These are phyloP conservation scores for Phytopythium helicoides DNA, from an alignment of 352 stramenopile species.

Conservation along the genomic window DNA sequence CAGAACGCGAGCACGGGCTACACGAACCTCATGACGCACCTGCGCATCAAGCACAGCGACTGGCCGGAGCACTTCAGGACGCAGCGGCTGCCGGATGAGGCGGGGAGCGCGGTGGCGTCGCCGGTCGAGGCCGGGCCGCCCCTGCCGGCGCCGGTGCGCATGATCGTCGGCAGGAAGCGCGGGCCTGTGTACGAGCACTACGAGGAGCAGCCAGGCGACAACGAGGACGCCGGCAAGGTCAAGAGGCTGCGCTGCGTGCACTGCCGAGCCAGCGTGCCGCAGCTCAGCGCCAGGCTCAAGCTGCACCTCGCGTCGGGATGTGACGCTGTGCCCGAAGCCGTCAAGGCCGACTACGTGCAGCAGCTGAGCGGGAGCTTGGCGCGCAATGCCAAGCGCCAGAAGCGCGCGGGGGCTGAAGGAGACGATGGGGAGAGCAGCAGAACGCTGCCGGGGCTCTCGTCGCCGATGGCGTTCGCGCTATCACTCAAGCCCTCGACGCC, in stretches of 20 bases:
- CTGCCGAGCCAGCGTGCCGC: conserved; percentile 21
- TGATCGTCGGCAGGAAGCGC: conserved; percentile 23
- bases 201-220: conserved; percentile 16
- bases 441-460: no score
- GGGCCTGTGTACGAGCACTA: conserved; percentile 35
- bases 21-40: conserved; percentile 36
- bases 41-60: conserved; percentile 33
- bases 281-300: conserved; percentile 31
- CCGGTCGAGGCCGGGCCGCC: conserved; percentile 16
- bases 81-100: conserved; percentile 7
- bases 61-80: conserved; percentile 22
- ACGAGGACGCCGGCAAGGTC: not conserved
- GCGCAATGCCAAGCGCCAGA: conserved; percentile 1
- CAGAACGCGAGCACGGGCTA: conserved; percentile 32
- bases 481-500: not conserved
- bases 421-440: no score
- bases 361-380: not conserved
- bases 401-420: no score
- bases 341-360: conserved; percentile 15
- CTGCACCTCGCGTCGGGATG: conserved; percentile 21
- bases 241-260: conserved; percentile 26
- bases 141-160: conserved; percentile 7
- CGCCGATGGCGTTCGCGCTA: no score
- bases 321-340: conserved; percentile 10
- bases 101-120: conserved; percentile 18